phyloP scores from a whole-genome alignment of 2,329 filamentous ascomycete genomes.

The Verticillium albo-atrum region DNA sequence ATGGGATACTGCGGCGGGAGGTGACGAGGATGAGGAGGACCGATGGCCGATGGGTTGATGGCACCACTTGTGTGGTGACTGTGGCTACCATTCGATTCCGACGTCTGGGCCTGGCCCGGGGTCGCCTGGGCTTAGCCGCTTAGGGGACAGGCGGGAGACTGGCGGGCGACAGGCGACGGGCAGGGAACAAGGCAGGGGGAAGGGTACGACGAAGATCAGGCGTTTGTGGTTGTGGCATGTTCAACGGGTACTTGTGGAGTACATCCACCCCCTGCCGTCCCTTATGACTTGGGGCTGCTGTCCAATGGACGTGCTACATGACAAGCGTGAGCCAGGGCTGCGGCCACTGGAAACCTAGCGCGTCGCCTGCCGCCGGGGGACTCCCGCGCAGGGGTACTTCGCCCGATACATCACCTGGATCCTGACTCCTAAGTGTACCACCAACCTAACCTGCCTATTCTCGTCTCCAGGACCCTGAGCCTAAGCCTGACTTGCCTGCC shows the following conservation, averaged over 20 bases:
- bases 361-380: neutral
- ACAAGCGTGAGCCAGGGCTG: neutral
- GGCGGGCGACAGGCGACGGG: no score
- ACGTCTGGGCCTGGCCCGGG: neutral
- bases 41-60: neutral
- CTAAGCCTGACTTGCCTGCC: neutral
- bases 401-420: no score
- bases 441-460: neutral
- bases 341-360: neutral
- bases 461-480: neutral
- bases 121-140: no score
- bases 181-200: neutral
- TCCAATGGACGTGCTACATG: neutral
- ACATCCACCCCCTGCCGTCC: neutral
- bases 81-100: neutral
- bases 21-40: neutral
- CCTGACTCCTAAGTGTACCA: no score
- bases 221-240: neutral
- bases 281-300: neutral
- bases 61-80: neutral
- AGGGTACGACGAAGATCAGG: neutral
- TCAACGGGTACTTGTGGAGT: neutral
- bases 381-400: neutral
- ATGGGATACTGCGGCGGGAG: neutral
- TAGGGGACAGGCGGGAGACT: no score